Percentiles rank a stretch among this genome's conserved stretches.
Conservation (phyloP, 257 asterid species). For the Coffea canephora region DNA sequence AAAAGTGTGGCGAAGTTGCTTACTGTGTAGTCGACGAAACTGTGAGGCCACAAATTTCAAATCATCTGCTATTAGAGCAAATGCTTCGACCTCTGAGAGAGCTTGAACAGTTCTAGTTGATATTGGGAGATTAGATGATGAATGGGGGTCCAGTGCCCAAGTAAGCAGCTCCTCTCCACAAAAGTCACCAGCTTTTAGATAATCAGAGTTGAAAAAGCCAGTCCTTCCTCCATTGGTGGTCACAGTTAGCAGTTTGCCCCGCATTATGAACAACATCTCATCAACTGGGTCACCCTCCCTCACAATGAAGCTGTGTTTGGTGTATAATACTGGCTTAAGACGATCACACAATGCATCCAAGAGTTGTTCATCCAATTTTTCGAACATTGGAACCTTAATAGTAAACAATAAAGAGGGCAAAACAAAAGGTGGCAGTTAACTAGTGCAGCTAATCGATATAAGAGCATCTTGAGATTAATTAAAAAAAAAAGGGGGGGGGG, state of each 20-base stretch:
- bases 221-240: constrained; percentile 97
- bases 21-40: constrained; percentile 80
- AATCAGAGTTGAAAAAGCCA: constrained; percentile 78
- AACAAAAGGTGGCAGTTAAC: not conserved
- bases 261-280: constrained; percentile 91
- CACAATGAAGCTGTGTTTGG: constrained; percentile 80
- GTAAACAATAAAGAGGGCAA: not conserved
- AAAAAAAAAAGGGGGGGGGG: not conserved
- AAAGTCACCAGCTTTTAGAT: constrained; percentile 84
- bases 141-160: constrained; percentile 92
- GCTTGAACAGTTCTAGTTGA: constrained; percentile 93
- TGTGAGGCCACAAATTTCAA: constrained; percentile 91
- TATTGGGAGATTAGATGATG: constrained; percentile 83
- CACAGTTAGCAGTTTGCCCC: constrained; percentile 70
- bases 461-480: not conserved
- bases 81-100: constrained; percentile 94
- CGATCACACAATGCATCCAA: constrained; percentile 88
- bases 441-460: not conserved
- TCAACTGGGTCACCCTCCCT: constrained; percentile 98
- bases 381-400: constrained; percentile 87
- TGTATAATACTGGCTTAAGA: constrained; percentile 80
- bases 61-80: constrained; percentile 84
- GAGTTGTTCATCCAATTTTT: constrained; percentile 93
- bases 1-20: constrained; percentile 90
- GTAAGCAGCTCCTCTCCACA: constrained; percentile 99